Base-by-base conservation (phyloP, 805 yeast species). In the Starmerella cellae region DNA sequence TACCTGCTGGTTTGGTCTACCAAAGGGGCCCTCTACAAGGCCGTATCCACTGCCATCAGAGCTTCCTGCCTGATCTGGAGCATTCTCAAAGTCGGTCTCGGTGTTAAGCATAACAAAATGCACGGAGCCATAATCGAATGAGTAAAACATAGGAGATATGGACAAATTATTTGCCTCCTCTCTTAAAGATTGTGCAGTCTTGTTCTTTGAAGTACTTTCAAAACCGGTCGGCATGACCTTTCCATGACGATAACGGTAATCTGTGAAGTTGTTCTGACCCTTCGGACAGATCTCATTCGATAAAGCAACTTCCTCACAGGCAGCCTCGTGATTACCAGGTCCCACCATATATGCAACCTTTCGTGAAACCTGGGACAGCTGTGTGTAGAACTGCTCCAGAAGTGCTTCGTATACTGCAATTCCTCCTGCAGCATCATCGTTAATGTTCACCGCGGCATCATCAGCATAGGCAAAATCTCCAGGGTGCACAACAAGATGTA, bases 381-480 rank as follows among this genome's bases (percentile, higher is more conserved):
- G 43, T 22, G 30, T 26, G 29, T 40, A 35, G 29, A 40, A 40
- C 20, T 32, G 33, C 26, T 40, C 43, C 8, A 40, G 29, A 5
- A 40, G 26, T 3, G 35, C 38, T 30, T 40, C 39, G 22, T 40
- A 40, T 2, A 26, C 43, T 5, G 14, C 34, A 17, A 23, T 16
- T 10, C 40, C 40, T 11, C 41, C 43, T 5, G 4, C 20, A n/a
- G 39, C 38, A 34, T 31, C 17, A 18, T 6, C 42, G 19, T 39
- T 39, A 16, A 8, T 10, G 16, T 39, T 39, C 4, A 4, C 22
- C 22, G 21, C 6, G 19, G 33, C 30, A 16, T 24, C 22, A 19
- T 40, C 43, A 10, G 43, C 43, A 26, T 40, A 40, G 5, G 43
- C 43, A 24, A 32, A 40, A 23, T 40, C 43, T 10, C 43, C 43